Base-by-base conservation (phyloP, 2,329 filamentous ascomycete species). In the Nothopassalora personata region DNA sequence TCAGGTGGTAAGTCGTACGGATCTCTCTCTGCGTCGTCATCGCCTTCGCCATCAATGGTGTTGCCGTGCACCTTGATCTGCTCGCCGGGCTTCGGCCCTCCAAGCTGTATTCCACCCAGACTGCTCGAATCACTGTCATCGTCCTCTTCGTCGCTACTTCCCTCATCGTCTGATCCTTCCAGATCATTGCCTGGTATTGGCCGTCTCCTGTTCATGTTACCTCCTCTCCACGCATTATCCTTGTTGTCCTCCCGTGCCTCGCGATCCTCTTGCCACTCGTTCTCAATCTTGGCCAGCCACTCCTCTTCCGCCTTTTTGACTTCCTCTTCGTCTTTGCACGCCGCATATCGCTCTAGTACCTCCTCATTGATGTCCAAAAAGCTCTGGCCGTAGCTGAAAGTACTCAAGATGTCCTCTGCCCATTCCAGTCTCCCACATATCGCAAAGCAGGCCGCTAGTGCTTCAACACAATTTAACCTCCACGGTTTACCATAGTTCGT, bases 401-500 rank as follows among this genome's bases (percentile, higher is more conserved):
- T 88, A 64, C 84, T 84, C 30, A 99, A 76, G 1, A 96, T 85
- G 63, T 90, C 84, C 70, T 88, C 85, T 0, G 94, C 93, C 94
- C 94, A 99, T 53, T 97, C 93, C 6, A 83, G 74, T 69, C 94
- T 90, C 4, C 94, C 91, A 68, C 93, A 97, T 64, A 99, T 99
- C 69, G 84, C 90, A 71, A 96, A 99, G 23, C 90, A 90, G 3
- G 94, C 93, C 0, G 91, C 94, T 50, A 99, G 80, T 4, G 94
- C 94, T 78, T 99, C 94, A 31, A 91, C 94, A 69, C 94, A 99
- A 75, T 99, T 99, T 63, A 99, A 75, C 56, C 92, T 82, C 90
- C 92, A 97, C 5, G 94, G 94, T 70, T 90, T 90, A 61, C 94
- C 94, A 76, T 99, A 99, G 77, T 99, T 99, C 71, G 97, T 94